A percentile compares a stretch with the other conserved stretches of the same genome.
Conservation (phyloP, 176 grass and related monocot genomes). For the Calamus simplicifolius region DNA sequence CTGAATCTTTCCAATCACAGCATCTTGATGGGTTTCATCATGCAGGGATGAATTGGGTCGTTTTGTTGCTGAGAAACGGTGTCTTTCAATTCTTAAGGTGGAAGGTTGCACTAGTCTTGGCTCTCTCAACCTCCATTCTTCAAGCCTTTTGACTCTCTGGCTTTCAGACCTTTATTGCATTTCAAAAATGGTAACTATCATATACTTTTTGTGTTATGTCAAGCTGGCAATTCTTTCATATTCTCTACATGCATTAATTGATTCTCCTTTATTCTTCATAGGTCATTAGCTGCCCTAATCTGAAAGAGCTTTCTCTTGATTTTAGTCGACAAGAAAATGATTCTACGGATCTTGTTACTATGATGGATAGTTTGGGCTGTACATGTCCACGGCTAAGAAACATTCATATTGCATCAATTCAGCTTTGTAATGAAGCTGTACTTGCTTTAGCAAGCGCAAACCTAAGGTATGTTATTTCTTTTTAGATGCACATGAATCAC, state of each 20-base stretch:
- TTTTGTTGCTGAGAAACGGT: conserved; percentile 63
- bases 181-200: conserved; percentile 48
- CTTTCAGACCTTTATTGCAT: conserved; percentile 62
- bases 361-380: conserved; percentile 63
- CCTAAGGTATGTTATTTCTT: conserved; percentile 41
- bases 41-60: conserved; percentile 58
- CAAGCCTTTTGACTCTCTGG: conserved; percentile 57
- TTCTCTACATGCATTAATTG: not conserved
- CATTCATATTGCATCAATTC: conserved; percentile 55
- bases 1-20: no score
- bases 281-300: conserved; percentile 77
- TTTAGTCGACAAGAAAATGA: conserved; percentile 63
- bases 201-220: not conserved
- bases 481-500: not conserved
- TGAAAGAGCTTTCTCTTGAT: conserved; percentile 59
- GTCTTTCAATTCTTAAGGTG: conserved; percentile 63
- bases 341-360: conserved; percentile 53
- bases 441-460: conserved; percentile 66
- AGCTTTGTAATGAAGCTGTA: conserved; percentile 66
- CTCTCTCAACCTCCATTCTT: conserved; percentile 65
- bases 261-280: conserved; percentile 26
- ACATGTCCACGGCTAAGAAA: conserved; percentile 68
- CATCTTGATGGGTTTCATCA: not conserved
- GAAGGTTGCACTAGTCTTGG: conserved; percentile 55
- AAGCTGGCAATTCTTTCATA: conserved; percentile 2